Evolutionary conservation across 768 basidiomycete genomes (phyloP).

Genomic region (Leccinum incarnatum): DNA sequence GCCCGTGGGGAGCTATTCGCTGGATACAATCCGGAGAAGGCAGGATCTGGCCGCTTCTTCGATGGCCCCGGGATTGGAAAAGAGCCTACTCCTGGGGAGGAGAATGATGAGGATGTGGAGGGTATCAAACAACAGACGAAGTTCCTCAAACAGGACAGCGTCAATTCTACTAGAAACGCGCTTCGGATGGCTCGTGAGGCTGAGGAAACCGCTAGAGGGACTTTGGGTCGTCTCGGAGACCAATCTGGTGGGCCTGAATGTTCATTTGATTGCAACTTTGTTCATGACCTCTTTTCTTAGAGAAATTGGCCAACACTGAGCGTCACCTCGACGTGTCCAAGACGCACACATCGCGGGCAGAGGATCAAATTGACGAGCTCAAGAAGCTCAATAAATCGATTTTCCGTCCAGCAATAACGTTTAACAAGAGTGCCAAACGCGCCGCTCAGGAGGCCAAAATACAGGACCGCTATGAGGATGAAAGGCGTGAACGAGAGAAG

Average conservation of each 20-base stretch:
- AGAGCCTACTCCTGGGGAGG: conserved; percentile 59
- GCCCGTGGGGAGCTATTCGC: conserved; percentile 75
- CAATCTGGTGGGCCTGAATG: conserved; percentile 74
- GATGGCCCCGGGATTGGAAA: conserved; percentile 52
- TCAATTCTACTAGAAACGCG: conserved; percentile 87
- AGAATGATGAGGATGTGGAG: conserved; percentile 86
- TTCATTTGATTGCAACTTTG: not conserved
- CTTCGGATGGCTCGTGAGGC: conserved; percentile 92
- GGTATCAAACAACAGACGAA: conserved; percentile 92
- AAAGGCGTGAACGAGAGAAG: conserved; percentile 79
- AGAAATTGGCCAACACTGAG: conserved; percentile 90
- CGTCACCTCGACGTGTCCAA: conserved; percentile 92
- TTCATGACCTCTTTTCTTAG: conserved; percentile 33
- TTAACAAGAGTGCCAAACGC: conserved; percentile 91
- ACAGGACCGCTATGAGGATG: conserved; percentile 82
- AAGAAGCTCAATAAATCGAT: conserved; percentile 94
- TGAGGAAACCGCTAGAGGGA: conserved; percentile 90
- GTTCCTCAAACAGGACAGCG: conserved; percentile 88
- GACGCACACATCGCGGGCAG: conserved; percentile 82
- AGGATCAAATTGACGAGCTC: conserved; percentile 90
- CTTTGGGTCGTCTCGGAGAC: conserved; percentile 77
- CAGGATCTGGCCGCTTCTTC: conserved; percentile 63
- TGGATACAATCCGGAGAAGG: conserved; percentile 63
- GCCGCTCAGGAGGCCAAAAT: conserved; percentile 83
- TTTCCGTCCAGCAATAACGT: conserved; percentile 87